Base-by-base conservation (phyloP, 2,329 filamentous ascomycete species). In the Alternaria postmessia region DNA sequence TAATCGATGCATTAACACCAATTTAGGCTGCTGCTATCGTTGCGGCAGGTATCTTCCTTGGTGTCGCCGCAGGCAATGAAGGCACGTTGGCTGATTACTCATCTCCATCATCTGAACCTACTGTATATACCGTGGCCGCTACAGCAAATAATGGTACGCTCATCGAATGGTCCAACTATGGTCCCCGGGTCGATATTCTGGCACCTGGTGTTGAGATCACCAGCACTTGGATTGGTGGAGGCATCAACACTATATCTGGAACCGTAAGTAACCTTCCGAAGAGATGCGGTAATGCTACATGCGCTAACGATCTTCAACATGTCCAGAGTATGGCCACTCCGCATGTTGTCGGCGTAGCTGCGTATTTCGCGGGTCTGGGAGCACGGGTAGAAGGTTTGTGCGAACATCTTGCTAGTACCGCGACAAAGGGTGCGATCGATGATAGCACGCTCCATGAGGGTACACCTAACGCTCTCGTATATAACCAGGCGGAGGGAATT, bases 301-400 rank as follows among this genome's bases (percentile, higher is more conserved):
- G 46, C 32, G 20, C 46, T 49, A n/a, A 49, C 14, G 5, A 12
- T 36, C 8, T 36, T 9, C 20, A 8, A 20, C 5, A 12, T 36
- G 8, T 36, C 7, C 20, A 49, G 7, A 86, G 83, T 38, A 89
- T 89, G 88, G 88, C 89, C 34, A 85, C 85, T n/a, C 90, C 89
- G 5, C 89, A 91, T 74, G 82, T 92, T 54, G 84, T 87, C 36
- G 90, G 90, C 53, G 81, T 92, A 11, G 88, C 85, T 24, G 89
- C 89, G 34, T 92, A 91, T 78, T 80, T 92, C 44, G 86, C 91
- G 79, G 75, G 77, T 11, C 75, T 84, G 36, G 79, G 61, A 68
- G 71, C 16, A 54, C 72, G n/a, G 68, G 59, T 42, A 75, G 75
- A 0, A 65, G 75, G 28, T 80, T 78, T 87, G 7, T 83, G 81